A percentile compares a stretch with the other conserved stretches of the same genome.
Evolutionary conservation across 2,329 filamentous ascomycete species (phyloP).

Genomic region (Talaromyces sp.): DNA sequence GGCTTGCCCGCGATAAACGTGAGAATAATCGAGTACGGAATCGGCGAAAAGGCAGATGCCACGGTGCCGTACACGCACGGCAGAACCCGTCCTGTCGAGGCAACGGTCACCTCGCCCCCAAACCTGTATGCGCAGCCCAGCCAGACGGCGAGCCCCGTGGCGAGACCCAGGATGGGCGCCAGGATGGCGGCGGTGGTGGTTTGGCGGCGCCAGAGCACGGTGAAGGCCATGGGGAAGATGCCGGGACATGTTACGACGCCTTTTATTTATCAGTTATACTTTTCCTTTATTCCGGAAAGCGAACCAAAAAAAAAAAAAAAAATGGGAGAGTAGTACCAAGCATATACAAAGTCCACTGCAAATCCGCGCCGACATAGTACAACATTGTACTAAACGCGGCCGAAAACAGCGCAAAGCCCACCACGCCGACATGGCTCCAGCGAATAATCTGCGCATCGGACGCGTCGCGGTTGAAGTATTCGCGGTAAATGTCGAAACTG

Average conservation of each 20-base stretch:
- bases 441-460: conserved; percentile 47
- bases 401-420: conserved; percentile 48
- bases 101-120: conserved; percentile 44
- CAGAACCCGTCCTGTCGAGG: conserved; percentile 44
- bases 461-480: conserved; percentile 44
- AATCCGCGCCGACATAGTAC: conserved; percentile 50
- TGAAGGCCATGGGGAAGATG: conserved; percentile 50
- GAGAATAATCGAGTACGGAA: conserved; percentile 46
- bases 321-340: conserved; percentile 28
- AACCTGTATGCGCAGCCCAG: conserved; percentile 43
- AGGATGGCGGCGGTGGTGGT: conserved; percentile 46
- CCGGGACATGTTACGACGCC: conserved; percentile 50
- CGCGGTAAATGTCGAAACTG: conserved; percentile 50
- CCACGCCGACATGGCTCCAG: conserved; percentile 49
- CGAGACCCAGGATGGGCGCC: conserved; percentile 47
- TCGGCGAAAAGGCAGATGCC: conserved; percentile 49
- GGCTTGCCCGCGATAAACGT: conserved; percentile 36
- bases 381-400: conserved; percentile 49
- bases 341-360: conserved; percentile 53
- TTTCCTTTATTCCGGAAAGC: background rate
- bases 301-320: background rate
- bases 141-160: conserved; percentile 50
- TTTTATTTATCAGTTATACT: conserved; percentile 12
- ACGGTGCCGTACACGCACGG: conserved; percentile 52
- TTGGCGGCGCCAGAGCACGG: conserved; percentile 49